Base-by-base conservation (phyloP, 2,329 filamentous ascomycete genomes). In the Cladorrhinum sp. region DNA sequence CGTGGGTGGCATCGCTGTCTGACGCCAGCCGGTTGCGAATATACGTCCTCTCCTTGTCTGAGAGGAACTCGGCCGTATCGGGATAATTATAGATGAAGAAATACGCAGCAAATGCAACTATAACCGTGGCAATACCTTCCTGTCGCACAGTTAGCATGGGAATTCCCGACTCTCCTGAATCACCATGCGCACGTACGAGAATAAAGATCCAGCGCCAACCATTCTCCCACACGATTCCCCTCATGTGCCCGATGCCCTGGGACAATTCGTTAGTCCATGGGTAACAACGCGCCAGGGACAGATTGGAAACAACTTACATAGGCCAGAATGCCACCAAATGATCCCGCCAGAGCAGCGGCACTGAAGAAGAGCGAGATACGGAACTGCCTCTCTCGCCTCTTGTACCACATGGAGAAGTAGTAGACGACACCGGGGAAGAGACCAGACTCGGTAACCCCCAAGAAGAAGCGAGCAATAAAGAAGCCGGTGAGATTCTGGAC, bases 1-100 rank as follows among this genome's bases (percentile, higher is more conserved):
- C 77, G 4, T 86, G 82, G 0, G 85, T 90, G 0, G 88, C 85
- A 68, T 92, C 89, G 63, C 83, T 86, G 66, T 92, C 88, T 4
- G 81, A 79, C 9, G 85, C 84, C 0, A 93, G 78, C 0, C 90
- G 84, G 9, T 81, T 77, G 22, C 84, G 80, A 53, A 92, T 82
- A 59, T 81, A 85, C 0, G 77, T 74, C 1, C 85, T 78, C 67
- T 87, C 84, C 3, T 74, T 74, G 7, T 81, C 75, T 0, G 75
- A 79, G 9, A 89, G 74, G 64, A 88, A 88, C 1, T 76, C 77
- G 2, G 85, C 83, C 0, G 79, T 86, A 32, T 79, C 76, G 0
- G 86, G 86, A 59, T 87, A 88, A 71, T 90, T 87, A 57, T 86
- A 79, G n/a, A 90, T 83, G 70, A 89, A 85, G 70, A 79, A 83